These are phyloP conservation scores for Gentiana straminea DNA, from an alignment of 257 asterid species.

Conservation along the genomic window DNA sequence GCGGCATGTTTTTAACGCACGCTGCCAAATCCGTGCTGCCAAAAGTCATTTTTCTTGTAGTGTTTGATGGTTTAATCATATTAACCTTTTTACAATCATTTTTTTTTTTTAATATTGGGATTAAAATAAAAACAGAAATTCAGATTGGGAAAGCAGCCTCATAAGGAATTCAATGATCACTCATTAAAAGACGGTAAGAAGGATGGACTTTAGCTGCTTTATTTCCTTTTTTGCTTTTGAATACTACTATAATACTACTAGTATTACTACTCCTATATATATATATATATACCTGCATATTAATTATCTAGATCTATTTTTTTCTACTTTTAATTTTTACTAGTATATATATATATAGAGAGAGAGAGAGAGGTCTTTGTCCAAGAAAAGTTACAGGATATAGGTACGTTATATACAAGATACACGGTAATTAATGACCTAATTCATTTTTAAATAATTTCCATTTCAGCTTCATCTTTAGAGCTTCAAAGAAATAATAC, in stretches of 20 bases:
- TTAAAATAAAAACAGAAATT: slow-evolving; percentile 42
- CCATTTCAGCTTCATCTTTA: slow-evolving; percentile 52
- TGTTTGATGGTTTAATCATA: too few relatives aligned
- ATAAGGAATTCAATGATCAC: slow-evolving; percentile 93
- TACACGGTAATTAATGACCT: background rate
- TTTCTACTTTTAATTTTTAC: too few relatives aligned
- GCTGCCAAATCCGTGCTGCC: too few relatives aligned
- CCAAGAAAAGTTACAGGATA: too few relatives aligned
- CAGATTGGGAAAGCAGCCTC: slow-evolving; percentile 97
- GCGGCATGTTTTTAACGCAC: too few relatives aligned
- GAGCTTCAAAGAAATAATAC: slow-evolving; percentile 75
- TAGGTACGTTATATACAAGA: too few relatives aligned
- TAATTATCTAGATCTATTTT: background rate
- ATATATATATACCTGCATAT: background rate
- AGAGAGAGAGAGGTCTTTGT: too few relatives aligned
- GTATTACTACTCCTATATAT: background rate
- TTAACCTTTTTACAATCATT: background rate
- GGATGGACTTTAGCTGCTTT: slow-evolving; percentile 13
- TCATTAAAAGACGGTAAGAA: slow-evolving; percentile 79
- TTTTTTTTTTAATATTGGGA: background rate
- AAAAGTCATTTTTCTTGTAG: too few relatives aligned
- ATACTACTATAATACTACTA: background rate
- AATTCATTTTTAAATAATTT: background rate
- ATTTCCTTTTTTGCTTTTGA: background rate
- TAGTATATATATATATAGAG: too few relatives aligned